Base-by-base conservation (phyloP, 2,329 filamentous ascomycete genomes). In the Exserohilum rostratum region DNA sequence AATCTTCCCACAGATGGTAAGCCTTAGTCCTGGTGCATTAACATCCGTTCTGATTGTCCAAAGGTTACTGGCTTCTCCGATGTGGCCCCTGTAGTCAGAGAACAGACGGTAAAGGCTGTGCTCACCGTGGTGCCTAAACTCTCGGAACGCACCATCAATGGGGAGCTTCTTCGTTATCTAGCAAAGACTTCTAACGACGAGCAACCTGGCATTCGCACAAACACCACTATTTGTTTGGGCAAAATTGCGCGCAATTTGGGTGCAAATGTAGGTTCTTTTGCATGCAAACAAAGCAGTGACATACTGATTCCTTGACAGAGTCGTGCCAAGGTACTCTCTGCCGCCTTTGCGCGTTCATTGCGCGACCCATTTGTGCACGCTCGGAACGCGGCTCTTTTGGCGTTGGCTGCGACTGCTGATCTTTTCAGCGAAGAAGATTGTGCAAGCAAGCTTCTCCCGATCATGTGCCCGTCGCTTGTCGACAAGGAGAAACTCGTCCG, bases 151-250 rank as follows among this genome's bases (percentile, higher is more conserved):
- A 90, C 90, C 6, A 88, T 98, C 65, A 99, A 99, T 64, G 93
- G 95, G 49, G 95, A 99, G 65, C 82, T 99, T 10, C 80, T 99
- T 18, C 90, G 90, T 66, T 89, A 96, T 69, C 83, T 99, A 25
- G 95, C 95, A 38, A 97, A 96, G 74, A 97, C 93, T 1, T 92
- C 95, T 40, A 99, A 98, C 66, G 95, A 99, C 60, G 95, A 98
- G 67, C 93, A 99, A 69, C 92, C 95, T 1, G 95, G 95, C 0
- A 99, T 99, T 62, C 86, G 95, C 58, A 99, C 95, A 7, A 99
- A 99, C 73, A 99, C 95, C 0, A 99, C 95, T 1, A 99, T 99
- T 51, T 98, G 93, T 71, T 79, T 99, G 0, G 95, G 95, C 18
- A 98, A 97, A 70, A 97, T 99, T 65, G 93, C 95, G 12, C 93